Evolutionary conservation across 129 eudicot species (phyloP), one percentile per base, ranked within the genome.

Genomic region (Chrysanthemum seticuspe): DNA sequence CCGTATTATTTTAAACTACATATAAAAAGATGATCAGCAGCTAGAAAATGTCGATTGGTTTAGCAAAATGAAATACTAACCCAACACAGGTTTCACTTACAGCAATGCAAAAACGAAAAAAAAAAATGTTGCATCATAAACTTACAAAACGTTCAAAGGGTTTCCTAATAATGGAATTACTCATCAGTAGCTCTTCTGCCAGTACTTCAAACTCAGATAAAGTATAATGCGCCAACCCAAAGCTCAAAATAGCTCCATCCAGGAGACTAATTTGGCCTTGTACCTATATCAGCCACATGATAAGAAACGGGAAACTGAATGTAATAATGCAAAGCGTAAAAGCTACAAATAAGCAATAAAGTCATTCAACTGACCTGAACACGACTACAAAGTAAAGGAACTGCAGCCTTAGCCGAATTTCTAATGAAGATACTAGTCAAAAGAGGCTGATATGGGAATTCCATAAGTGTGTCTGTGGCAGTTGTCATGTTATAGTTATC

Each of bases 321-420:
- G n/a, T n/a, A n/a, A n/a, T n/a, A n/a, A n/a, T n/a, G n/a, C n/a
- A n/a, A n/a, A n/a, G n/a, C n/a, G n/a, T n/a, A n/a, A n/a, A n/a
- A n/a, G n/a, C n/a, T n/a, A n/a, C n/a, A n/a, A n/a, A n/a, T n/a
- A n/a, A n/a, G n/a, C n/a, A n/a, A n/a, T n/a, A n/a, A n/a, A n/a
- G n/a, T n/a, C n/a, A n/a, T n/a, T n/a, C n/a, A n/a, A n/a, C n/a
- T n/a, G n/a, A n/a, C n/a, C n/a, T n/a, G n/a, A n/a, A n/a, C n/a
- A n/a, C n/a, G n/a, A n/a, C n/a, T n/a, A 95, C 96, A 92, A 61
- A 92, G 89, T 83, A 92, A 82, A 55, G 98, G 98, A 59, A n/a
- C 89, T 65, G 96, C 83, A 70, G 98, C 98, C 82, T 83, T 92
- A 10, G 95, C 98, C 67, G 19, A 78, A 79, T 92, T 82, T 60